Conservation (phyloP, 2,329 filamentous ascomycete species). For the Xylariaceae sp. region DNA sequence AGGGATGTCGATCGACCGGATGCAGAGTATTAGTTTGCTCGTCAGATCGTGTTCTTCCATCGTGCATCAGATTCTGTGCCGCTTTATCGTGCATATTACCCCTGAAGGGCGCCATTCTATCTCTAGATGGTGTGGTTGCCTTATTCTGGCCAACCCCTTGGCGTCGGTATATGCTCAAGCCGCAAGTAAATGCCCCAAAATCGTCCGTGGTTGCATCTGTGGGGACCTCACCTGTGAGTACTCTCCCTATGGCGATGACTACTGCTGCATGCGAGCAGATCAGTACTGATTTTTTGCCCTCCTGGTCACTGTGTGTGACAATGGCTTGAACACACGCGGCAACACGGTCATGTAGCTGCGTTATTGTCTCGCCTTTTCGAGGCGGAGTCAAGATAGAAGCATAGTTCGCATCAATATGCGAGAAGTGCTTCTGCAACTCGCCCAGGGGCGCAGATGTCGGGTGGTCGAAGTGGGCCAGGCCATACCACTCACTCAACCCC, state of each 20-base stretch:
- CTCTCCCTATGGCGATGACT: conserved; percentile 80
- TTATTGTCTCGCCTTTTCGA: conserved; percentile 72
- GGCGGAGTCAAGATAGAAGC: conserved; percentile 63
- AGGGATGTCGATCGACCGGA: conserved; percentile 17
- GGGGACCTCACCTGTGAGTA: conserved; percentile 75
- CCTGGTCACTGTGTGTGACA: conserved; percentile 67
- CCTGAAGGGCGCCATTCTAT: conserved; percentile 4
- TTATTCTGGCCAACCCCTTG: conserved; percentile 4
- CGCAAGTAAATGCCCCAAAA: conserved; percentile 81
- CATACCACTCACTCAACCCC: conserved; percentile 83
- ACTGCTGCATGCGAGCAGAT: conserved; percentile 88
- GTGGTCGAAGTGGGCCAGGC: conserved; percentile 78
- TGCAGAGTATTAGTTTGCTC: conserved; percentile 11
- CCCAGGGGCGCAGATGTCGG: conserved; percentile 66
- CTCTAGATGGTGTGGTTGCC: conserved; percentile 2
- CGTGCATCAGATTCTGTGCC: conserved; percentile 7
- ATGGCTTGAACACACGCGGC: conserved; percentile 66
- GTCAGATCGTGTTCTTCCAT: conserved; percentile 27
- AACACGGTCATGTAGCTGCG: conserved; percentile 74
- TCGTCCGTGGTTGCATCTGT: conserved; percentile 68
- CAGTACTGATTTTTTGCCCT: conserved; percentile 66
- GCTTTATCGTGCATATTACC: conserved; percentile 2
- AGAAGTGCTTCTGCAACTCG: conserved; percentile 65
- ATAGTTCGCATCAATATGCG: conserved; percentile 54
- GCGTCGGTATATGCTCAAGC: conserved; percentile 61